Base-by-base conservation (phyloP, 345 rosid genomes). In the Cardamine resedifolia region DNA sequence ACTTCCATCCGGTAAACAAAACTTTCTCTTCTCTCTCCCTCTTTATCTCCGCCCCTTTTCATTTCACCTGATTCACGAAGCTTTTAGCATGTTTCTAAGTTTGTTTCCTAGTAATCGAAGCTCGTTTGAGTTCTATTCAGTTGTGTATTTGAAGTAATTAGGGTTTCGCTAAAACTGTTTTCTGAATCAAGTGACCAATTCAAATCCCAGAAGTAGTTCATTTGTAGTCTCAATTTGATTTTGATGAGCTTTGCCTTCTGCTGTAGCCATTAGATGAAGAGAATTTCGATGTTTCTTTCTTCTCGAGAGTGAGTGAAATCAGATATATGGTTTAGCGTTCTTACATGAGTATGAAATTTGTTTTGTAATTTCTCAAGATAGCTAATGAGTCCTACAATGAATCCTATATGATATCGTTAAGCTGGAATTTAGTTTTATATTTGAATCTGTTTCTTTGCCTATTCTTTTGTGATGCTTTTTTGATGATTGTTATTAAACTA, bases 1-100 rank as follows among this genome's bases (percentile, higher is more conserved):
- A 61, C 26, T 53, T 16, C 8, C 61, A 2, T 43, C 64, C 16
- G 73, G 73, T 68, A 68, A 43, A n/a, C 43, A n/a, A 9, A 8
- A 3, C 41, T 68, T 68, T 21, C 73, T 57, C 26, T 23, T 66
- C 23, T 41, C 33, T 15, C n/a, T 33, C 9, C 10, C 14, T 64
- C 71, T 52, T 14, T 41, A 19, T 64, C 71, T 38, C 48, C 73
- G 45, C 41, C 64, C 18, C 43, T 43, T 56, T 28, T 56, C 62
- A 36, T 55, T 27, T 41, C 36, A 20, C 47, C 18, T 58, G 6
- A 12, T 21, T 36, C 30, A 21, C 50, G 2, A 36, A 43, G 28
- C 5, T 28, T 12, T 27, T 12, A 15, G 4, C 30, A 12, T 20
- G 15, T 44, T 56, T 43, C n/a, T 43, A 30, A 56, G 64, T 21